These are phyloP conservation scores for Nephelium lappaceum DNA, from an alignment of 345 rosid species.

Conservation along the genomic window DNA sequence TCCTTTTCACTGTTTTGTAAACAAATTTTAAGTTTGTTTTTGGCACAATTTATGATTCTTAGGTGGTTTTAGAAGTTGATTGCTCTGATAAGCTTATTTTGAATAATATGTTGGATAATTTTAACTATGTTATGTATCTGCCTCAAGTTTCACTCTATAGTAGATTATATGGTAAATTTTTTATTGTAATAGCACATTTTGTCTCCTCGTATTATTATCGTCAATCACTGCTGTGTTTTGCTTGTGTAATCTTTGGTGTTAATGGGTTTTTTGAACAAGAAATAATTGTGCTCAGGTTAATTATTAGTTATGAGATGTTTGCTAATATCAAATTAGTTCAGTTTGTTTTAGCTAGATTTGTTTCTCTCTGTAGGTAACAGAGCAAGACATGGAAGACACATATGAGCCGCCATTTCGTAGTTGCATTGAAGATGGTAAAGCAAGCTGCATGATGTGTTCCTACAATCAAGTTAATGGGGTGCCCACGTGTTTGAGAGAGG, in stretches of 20 bases:
- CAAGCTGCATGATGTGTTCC: conserved; percentile 96
- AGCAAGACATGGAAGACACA: conserved; percentile 85
- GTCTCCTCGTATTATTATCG: not conserved
- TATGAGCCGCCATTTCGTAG: conserved; percentile 82
- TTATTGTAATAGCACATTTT: not conserved
- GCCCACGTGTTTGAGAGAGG: conserved; percentile 77
- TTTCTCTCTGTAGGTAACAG: conserved; percentile 57
- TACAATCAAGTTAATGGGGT: conserved; percentile 87
- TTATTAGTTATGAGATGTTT: not conserved
- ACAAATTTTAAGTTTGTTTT: not conserved
- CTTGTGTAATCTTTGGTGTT: not conserved
- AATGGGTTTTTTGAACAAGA: not conserved
- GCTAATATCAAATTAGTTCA: not conserved
- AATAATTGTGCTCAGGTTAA: conserved; percentile 2
- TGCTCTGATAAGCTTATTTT: not conserved
- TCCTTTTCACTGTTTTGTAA: not conserved
- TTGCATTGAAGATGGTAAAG: conserved; percentile 77
- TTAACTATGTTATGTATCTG: not conserved
- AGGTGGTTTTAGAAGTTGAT: conserved; percentile 1
- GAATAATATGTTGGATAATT: not conserved
- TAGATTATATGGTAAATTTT: not conserved
- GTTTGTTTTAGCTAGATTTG: not conserved
- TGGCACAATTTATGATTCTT: not conserved
- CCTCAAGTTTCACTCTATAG: not conserved
- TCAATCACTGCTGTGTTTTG: not conserved